A percentile compares a stretch with the other conserved stretches of the same genome.
phyloP scores from a whole-genome alignment of 108 stramenopile species.

The Parietichytrium sp. region DNA sequence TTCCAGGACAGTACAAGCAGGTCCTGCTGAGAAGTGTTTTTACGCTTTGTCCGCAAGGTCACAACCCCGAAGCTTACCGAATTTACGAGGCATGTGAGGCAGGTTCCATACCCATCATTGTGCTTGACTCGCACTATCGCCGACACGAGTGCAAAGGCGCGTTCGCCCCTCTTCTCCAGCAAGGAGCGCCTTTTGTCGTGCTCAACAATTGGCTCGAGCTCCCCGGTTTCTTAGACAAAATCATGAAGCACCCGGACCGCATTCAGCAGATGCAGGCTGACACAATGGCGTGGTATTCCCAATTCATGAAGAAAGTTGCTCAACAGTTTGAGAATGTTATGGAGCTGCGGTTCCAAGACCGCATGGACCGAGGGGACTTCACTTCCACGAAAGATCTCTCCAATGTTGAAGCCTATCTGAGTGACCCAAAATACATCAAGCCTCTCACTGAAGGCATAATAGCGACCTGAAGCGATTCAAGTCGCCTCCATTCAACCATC shows the following conservation, averaged over 20 bases:
- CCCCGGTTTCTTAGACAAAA: conserved; percentile 24
- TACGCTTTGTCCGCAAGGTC: conserved; percentile 56
- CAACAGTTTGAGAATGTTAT: conserved; percentile 21
- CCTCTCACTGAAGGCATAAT: neutral
- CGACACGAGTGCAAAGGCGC: conserved; percentile 47
- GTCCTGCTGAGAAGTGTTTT: conserved; percentile 50
- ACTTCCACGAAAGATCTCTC: neutral
- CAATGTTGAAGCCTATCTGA: neutral
- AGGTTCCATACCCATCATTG: conserved; percentile 55
- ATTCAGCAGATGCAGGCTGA: conserved; percentile 52
- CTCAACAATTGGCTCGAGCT: conserved; percentile 52
- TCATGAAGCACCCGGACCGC: conserved; percentile 46
- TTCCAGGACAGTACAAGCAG: conserved; percentile 45
- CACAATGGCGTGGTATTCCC: conserved; percentile 15
- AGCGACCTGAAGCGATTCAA: no score
- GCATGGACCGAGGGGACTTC: neutral
- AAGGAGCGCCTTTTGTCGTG: conserved; percentile 47
- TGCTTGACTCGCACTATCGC: conserved; percentile 40
- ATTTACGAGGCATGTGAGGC: conserved; percentile 56
- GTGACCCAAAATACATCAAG: neutral
- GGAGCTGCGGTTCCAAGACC: conserved; percentile 1
- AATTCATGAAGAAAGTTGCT: conserved; percentile 31
- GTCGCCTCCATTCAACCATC: no score
- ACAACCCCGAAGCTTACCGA: conserved; percentile 63
- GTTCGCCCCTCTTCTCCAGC: conserved; percentile 35